Conservation (phyloP, 73 alveolate genomes). For the Blepharisma stoltei region DNA sequence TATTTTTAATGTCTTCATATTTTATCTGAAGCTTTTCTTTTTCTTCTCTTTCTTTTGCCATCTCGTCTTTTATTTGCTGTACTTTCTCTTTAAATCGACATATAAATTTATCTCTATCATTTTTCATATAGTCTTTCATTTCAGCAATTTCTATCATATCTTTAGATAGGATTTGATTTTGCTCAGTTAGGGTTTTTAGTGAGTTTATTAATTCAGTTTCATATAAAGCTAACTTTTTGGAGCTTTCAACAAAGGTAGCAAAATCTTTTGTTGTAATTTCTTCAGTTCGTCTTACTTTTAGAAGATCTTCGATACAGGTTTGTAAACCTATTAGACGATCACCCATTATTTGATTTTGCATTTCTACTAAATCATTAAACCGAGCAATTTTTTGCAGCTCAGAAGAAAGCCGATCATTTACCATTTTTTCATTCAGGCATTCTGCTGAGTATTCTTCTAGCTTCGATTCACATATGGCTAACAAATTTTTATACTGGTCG, state of each 20-base stretch:
- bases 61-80: conserved; percentile 28
- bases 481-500: not conserved
- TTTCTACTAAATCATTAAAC: not conserved
- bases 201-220: too few species aligned
- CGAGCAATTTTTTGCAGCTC: too few species aligned
- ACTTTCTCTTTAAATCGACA: conserved; percentile 30
- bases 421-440: not conserved
- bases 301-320: too few species aligned
- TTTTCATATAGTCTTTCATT: not conserved
- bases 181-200: too few species aligned
- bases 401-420: not conserved
- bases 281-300: too few species aligned
- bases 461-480: not conserved
- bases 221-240: too few species aligned
- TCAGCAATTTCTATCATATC: not conserved
- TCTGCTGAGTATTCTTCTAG: not conserved
- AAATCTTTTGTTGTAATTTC: too few species aligned
- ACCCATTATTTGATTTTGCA: conserved; percentile 28
- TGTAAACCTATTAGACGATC: not conserved
- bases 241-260: too few species aligned
- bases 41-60: conserved; percentile 25
- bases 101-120: conserved; percentile 2
- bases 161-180: too few species aligned
- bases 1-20: conserved; percentile 36
- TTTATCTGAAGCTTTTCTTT: conserved; percentile 37